phyloP scores from a whole-genome alignment of 768 basidiomycete species.

The Lentinula lateritia region DNA sequence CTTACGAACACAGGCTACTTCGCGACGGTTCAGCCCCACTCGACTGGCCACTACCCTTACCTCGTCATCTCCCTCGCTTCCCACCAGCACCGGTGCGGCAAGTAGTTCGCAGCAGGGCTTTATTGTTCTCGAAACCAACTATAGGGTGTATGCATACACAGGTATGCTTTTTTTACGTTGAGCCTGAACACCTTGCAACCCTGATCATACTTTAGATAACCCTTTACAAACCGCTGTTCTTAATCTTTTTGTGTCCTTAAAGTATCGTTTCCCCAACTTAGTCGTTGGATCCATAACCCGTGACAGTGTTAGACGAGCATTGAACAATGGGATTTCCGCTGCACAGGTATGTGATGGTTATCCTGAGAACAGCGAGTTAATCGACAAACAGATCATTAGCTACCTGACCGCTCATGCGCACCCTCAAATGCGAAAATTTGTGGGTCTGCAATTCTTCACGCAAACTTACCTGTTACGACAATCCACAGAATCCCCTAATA shows the following conservation, averaged over 20 bases:
- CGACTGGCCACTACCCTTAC: constrained; percentile 92
- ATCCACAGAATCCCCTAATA: constrained; percentile 74
- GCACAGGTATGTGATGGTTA: constrained; percentile 65
- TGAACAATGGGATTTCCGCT: constrained; percentile 92
- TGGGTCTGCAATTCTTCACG: not conserved
- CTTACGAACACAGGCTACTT: constrained; percentile 40
- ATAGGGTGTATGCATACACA: constrained; percentile 96
- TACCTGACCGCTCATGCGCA: constrained; percentile 94
- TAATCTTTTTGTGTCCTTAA: constrained; percentile 87
- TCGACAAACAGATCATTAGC: constrained; percentile 73
- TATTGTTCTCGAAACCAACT: constrained; percentile 96
- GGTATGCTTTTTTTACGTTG: constrained; percentile 40
- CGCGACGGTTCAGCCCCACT: constrained; percentile 87
- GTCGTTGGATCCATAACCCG: constrained; percentile 95
- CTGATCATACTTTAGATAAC: constrained; percentile 57
- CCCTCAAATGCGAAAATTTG: constrained; percentile 93
- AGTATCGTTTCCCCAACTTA: constrained; percentile 93
- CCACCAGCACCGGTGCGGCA: constrained; percentile 52
- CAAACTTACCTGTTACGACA: not conserved
- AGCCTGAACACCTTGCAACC: constrained; percentile 13
- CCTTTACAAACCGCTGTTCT: constrained; percentile 94
- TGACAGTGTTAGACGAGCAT: constrained; percentile 91
- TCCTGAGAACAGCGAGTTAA: constrained; percentile 13
- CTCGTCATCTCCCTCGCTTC: constrained; percentile 79
- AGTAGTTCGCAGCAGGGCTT: constrained; percentile 76